These are phyloP conservation scores for Botrytis paeoniae DNA, from an alignment of 2,329 filamentous ascomycete genomes.

Conservation along the genomic window DNA sequence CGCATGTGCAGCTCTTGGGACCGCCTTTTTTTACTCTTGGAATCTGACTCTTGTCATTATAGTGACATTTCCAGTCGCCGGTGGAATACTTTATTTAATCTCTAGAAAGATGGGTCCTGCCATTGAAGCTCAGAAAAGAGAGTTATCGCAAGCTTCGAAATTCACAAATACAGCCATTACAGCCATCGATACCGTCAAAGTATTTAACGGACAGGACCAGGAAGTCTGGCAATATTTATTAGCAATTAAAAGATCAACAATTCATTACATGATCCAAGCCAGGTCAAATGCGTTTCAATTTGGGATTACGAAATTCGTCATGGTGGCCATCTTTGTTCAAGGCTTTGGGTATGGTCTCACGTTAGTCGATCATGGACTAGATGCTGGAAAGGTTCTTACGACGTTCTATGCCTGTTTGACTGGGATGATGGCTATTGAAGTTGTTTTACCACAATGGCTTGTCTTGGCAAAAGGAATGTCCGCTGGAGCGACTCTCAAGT, in stretches of 20 bases:
- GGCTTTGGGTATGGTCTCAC: conserved; percentile 86
- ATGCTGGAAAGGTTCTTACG: conserved; percentile 68
- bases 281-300: conserved; percentile 68
- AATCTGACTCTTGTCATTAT: conserved; percentile 77
- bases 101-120: conserved; percentile 60
- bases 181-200: conserved; percentile 82
- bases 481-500: conserved; percentile 63
- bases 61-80: conserved; percentile 66
- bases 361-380: conserved; percentile 57
- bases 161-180: conserved; percentile 65
- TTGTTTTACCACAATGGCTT: conserved; percentile 72
- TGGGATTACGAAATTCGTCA: conserved; percentile 69
- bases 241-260: conserved; percentile 56
- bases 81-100: conserved; percentile 56
- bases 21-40: conserved; percentile 82
- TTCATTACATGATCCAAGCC: conserved; percentile 65
- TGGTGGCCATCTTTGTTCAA: conserved; percentile 75
- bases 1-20: conserved; percentile 59
- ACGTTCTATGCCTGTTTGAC: conserved; percentile 81
- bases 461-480: conserved; percentile 75
- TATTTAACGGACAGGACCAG: conserved; percentile 70
- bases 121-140: conserved; percentile 65
- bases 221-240: conserved; percentile 65
- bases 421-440: conserved; percentile 71
- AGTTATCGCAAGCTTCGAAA: conserved; percentile 69